phyloP scores from a whole-genome alignment of 2,329 filamentous ascomycete species.

The Phialophora chinensis region DNA sequence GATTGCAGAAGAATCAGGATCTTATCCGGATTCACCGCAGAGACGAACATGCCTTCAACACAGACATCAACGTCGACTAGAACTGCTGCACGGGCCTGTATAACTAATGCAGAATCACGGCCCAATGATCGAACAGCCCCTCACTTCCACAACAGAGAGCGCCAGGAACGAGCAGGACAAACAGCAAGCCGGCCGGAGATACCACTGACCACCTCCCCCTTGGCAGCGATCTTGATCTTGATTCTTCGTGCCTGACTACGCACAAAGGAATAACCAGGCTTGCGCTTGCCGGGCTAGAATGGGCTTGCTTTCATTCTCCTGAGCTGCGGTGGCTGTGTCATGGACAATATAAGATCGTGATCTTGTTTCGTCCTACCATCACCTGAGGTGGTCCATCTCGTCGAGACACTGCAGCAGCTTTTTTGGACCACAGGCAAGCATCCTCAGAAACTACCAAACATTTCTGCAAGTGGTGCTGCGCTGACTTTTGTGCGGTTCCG shows the following conservation, averaged over 20 bases:
- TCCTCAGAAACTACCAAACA: constrained; percentile 1
- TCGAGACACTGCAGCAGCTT: not conserved
- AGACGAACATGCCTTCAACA: not conserved
- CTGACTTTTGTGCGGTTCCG: constrained; percentile 2
- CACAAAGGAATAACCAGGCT: not conserved
- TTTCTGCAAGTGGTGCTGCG: not conserved
- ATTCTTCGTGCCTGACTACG: not conserved
- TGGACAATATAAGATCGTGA: constrained; percentile 1
- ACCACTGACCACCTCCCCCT: not conserved
- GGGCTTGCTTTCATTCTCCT: not conserved
- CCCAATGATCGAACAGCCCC: not conserved
- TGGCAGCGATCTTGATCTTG: not conserved
- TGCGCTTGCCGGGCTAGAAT: not conserved
- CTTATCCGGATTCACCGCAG: not conserved
- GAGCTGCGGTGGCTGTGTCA: not conserved
- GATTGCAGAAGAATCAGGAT: constrained; percentile 9
- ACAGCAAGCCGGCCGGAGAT: constrained; percentile 4
- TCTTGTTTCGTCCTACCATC: constrained; percentile 1
- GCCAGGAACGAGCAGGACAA: constrained; percentile 7
- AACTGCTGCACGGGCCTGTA: not conserved
- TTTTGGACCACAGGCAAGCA: not conserved
- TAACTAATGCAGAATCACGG: not conserved
- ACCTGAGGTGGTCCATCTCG: not conserved
- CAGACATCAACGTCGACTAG: not conserved
- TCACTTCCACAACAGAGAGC: constrained; percentile 12